Evolutionary conservation across 2,329 filamentous ascomycete genomes (phyloP), one percentile per base, ranked within the genome.

Genomic region (Epicoccum sorghinum): DNA sequence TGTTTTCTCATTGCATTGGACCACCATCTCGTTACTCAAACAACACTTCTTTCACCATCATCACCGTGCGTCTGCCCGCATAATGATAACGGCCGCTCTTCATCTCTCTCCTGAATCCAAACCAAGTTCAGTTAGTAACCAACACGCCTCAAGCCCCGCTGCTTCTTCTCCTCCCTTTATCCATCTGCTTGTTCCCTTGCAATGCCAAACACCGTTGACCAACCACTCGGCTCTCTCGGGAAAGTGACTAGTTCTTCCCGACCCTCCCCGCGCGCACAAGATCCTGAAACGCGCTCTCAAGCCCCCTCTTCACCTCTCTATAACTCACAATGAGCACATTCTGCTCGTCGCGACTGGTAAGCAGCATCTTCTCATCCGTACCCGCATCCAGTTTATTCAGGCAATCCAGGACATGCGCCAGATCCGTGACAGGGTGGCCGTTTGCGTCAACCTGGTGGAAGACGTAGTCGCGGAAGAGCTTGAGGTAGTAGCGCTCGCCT

Each of bases 391-490:
- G 80, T 73, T 96, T 97, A 78, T 96, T 97, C 63, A 99, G 77
- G 69, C 89, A 93, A 24, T 83, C 85, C 40, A 99, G 75, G 60
- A 98, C 91, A 77, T 98, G 93, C 3, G 89, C 93, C 53, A 97
- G 80, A 70, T 97, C 90, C 4, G 96, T 81, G 1, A 93, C 88
- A 0, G 95, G 89, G 47, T 90, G 89, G 12, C 91, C 92, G 52
- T 91, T 86, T 27, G 85, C 83, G 71, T 98, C 92, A 10, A 97
- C 92, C 69, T 96, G 93, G 74, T 99, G 95, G 77, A 98, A 99
- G 36, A 97, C 91, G 67, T 96, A 98, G 76, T 99, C 95, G 44
- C 95, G 86, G 80, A 98, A 98, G 7, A 99, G 83, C 77, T 96
- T 97, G 60, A 99, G 81, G 71, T 91, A 89, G 73, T 96, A 98